Base-by-base conservation (phyloP, 306 rosid species). In the Vachellia pachyceras region DNA sequence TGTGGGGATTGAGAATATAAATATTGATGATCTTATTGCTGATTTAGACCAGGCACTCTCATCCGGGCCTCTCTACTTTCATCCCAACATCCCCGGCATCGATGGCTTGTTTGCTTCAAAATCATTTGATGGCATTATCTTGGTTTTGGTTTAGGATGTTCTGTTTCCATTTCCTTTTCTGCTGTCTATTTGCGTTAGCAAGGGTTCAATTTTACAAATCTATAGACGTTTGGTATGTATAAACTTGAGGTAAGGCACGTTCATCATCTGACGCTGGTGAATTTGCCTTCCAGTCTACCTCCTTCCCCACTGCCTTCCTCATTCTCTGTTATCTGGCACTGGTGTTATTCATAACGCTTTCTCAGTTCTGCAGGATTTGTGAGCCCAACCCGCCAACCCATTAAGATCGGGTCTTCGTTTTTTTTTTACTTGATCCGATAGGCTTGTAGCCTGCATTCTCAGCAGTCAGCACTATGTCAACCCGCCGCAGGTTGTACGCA, bases 1-100 rank as follows among this genome's bases (percentile, higher is more conserved):
- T 5, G 98, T 90, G 58, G 98, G 98, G 39, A 94, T 94, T 15
- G 97, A 92, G 84, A 96, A 92, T 84, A 96, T 86, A 82, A 96
- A 92, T 84, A 96, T 86, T n/a, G 75, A 86, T 77, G 98, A 92
- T 89, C 90, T 92, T 18, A 92, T 90, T 69, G 83, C 86, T 70
- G 96, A 90, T 86, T 84, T 92, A 47, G 91, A 87, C 83, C 47
- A 76, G 60, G 96, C 98, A 44, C 86, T 92, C 18, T 75, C 82
- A 87, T 92, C 92, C 0, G 93, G 97, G n/a, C 94, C 94, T 82
- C 52, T 69, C 49, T 85, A 50, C 73, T 41, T 49, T 77, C 40
- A 23, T 39, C 7, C 52, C 23, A 80, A 50, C 20, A 35, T 54
- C 23, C 50, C 66, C 66, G 10, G 9, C 29, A 7, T 11, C 22